Base-by-base conservation (phyloP, 1,284 basidiomycete species). In the Sporisorium exsertum region DNA sequence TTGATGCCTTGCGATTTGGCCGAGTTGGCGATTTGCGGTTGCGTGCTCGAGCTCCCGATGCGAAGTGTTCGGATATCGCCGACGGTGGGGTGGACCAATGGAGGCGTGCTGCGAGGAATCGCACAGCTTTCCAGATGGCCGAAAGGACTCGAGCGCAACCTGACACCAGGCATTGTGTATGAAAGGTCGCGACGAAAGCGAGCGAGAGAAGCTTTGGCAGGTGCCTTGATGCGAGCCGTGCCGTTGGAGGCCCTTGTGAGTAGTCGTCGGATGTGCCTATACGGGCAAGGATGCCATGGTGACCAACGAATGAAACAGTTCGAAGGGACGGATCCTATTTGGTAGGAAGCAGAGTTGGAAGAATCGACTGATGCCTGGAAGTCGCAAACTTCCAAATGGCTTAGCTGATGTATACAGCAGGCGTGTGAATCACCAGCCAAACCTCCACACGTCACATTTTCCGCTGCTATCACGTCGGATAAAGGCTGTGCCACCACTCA, bases 21-120 rank as follows among this genome's bases (percentile, higher is more conserved):
- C 29, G 71, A 66, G 22, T 64, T 68, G 58, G 62, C 71, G 37
- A 65, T 65, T 16, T 68, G 58, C 4, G 71, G 71, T 42, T 68
- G 64, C 0, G 70, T 67, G 26, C 32, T 43, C 0, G 70, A 67
- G 49, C 64, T 64, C 7, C 64, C 61, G 20, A 67, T 67, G 15
- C 64, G 60, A 32, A 67, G 56, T 2, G 56, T 59, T 2, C 70
- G 60, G 22, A 60, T 32, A 5, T 51, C 13, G 8, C 57, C 58
- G 12, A 60, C 7, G 50, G 24, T 58, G 9, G n/a, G 24, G 7
- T 42, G 26, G 7, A 15, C 26, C 7, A 10, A 15, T 26, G 15
- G 20, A 3, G 18, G 7, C 37, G 10, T 0, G 15, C 13, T 46
- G 10, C 29, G 29, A 24, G 42, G n/a, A n/a, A n/a, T n/a, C n/a